A percentile compares a stretch with the other conserved stretches of the same genome.
phyloP scores from a whole-genome alignment of 441 rosid species.

The Gossypium aridum region DNA sequence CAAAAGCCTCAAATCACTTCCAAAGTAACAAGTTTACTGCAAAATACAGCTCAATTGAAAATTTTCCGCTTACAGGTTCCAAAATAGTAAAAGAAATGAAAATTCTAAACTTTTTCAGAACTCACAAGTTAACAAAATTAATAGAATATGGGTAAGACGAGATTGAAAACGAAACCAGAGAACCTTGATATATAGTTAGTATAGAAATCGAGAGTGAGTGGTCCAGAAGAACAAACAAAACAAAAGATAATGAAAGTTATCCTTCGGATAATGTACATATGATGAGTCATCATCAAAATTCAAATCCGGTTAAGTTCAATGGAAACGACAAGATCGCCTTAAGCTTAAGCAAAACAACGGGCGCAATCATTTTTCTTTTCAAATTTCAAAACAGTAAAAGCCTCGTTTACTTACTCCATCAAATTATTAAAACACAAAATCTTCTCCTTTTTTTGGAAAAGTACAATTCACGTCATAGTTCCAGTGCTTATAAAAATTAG shows the following conservation, averaged over 20 bases:
- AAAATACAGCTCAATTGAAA: not conserved
- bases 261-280: slow-evolving; percentile 18
- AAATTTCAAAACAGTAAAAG: slow-evolving; percentile 7
- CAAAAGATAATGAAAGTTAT: slow-evolving; percentile 9
- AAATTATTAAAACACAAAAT: not conserved
- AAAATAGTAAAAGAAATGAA: not conserved
- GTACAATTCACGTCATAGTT: not conserved
- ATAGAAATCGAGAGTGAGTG: slow-evolving; percentile 17
- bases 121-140: slow-evolving; percentile 3
- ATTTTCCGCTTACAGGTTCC: not conserved
- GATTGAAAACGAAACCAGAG: not conserved
- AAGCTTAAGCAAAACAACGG: slow-evolving; percentile 8
- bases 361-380: slow-evolving; percentile 12
- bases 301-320: slow-evolving; percentile 12
- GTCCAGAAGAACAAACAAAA: slow-evolving; percentile 19
- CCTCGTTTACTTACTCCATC: slow-evolving; percentile 8
- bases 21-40: not conserved
- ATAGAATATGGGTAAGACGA: slow-evolving; percentile 6
- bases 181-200: not conserved
- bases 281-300: slow-evolving; percentile 20
- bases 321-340: slow-evolving; percentile 26
- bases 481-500: not conserved
- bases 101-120: slow-evolving; percentile 1
- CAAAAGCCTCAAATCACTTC: not conserved
- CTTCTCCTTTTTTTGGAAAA: not conserved